Evolutionary conservation across 2,329 filamentous ascomycete species (phyloP), one percentile per base, ranked within the genome.

Genomic region (Plenodomus lindquistii): DNA sequence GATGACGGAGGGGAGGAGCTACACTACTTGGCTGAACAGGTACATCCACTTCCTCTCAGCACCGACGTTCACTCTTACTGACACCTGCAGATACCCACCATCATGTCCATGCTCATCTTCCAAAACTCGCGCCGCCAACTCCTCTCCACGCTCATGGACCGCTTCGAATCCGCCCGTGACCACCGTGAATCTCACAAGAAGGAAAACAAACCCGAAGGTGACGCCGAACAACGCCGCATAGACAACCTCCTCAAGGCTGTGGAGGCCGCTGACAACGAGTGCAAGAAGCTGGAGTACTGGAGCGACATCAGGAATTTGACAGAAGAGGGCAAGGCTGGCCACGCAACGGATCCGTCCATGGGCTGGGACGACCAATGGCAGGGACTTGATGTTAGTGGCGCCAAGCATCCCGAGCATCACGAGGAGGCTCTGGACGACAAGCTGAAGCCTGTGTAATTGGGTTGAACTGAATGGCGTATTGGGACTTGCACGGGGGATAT

Each of bases 211-310:
- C 65, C 67, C 1, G 75, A 79, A 44, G 73, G 79, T 29, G 72
- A 77, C 8, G 72, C 74, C 24, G 75, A 78, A 53, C 71, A 75
- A 46, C 76, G 77, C 48, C 78, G 83, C 46, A 84, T 85, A 42
- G 78, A 86, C 37, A 85, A 89, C 56, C 79, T 97, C n/a, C 80
- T 84, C 27, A 85, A 82, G 20, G 90, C 92, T 1, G 80, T 91
- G 11, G 80, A 85, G 52, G 86, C 89, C 40, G 91, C 90, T 2
- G 88, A 93, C 55, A 85, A 86, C 60, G 89, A 96, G 65, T 87
- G 96, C 41, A 85, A 85, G 48, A 86, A 82, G 50, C 77, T 96
- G 6, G 90, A 95, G 42, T 95, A 91, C 67, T 96, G 93, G 87
- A 92, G 88, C 65, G 89, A 96, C 66, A 73, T 78, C 44, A 74